A percentile compares a stretch with the other conserved stretches of the same genome.
phyloP scores from a whole-genome alignment of 1,284 basidiomycete genomes.

The Macrocystidia cucumis region DNA sequence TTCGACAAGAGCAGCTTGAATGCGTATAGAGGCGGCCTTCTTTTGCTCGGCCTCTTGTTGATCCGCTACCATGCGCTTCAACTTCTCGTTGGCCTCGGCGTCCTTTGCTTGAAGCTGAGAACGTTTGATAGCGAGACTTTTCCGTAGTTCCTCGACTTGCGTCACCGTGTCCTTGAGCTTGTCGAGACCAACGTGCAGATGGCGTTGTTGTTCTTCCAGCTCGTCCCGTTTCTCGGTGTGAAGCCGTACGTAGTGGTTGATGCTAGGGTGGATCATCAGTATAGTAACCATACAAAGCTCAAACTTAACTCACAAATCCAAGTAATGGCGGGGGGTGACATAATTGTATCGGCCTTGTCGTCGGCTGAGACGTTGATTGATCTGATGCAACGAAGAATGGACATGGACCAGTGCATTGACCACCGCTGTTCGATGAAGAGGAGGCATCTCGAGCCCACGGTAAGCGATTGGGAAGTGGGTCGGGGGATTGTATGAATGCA shows the following conservation, averaged over 20 bases:
- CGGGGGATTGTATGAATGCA: constrained; percentile 73
- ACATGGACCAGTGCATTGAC: constrained; percentile 93
- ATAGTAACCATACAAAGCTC: constrained; percentile 2
- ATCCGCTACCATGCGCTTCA: constrained; percentile 97
- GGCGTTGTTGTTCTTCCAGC: constrained; percentile 97
- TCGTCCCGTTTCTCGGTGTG: constrained; percentile 98
- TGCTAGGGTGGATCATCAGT: constrained; percentile 38
- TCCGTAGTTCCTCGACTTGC: constrained; percentile 93
- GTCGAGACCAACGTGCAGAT: constrained; percentile 96
- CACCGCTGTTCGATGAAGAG: constrained; percentile 80
- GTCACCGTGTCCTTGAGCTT: constrained; percentile 94
- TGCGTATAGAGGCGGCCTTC: constrained; percentile 93
- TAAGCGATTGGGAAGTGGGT: constrained; percentile 84
- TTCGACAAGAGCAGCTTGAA: constrained; percentile 87
- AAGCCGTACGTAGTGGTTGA: constrained; percentile 96
- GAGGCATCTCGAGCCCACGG: constrained; percentile 74
- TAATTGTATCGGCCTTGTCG: constrained; percentile 93
- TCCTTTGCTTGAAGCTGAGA: constrained; percentile 92
- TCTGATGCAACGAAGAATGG: constrained; percentile 84
- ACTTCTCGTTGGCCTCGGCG: constrained; percentile 92
- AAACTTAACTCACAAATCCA: constrained; percentile 84
- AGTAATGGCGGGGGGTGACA: constrained; percentile 96
- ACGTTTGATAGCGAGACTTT: constrained; percentile 92
- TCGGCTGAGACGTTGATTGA: constrained; percentile 85
- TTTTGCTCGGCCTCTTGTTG: constrained; percentile 99